These are phyloP conservation scores for Lodderomyces orthopsilosis DNA, from an alignment of 1,139 yeast species.

Conservation along the genomic window DNA sequence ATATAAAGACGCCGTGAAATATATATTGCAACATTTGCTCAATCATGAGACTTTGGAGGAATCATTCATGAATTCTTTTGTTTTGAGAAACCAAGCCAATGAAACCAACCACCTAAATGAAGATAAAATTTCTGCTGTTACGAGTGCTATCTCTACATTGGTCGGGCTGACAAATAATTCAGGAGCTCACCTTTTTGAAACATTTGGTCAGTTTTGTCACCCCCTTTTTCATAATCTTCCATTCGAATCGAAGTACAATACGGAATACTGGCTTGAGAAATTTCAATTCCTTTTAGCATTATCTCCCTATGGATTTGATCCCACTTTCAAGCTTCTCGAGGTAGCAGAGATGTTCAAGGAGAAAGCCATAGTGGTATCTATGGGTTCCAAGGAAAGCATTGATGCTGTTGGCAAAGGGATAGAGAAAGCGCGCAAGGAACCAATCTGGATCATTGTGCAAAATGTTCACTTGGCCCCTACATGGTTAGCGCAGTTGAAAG, in stretches of 20 bases:
- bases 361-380: slow-evolving; percentile 49
- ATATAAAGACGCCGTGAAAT: slow-evolving; percentile 17
- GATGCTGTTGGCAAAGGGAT: slow-evolving; percentile 56
- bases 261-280: slow-evolving; percentile 21
- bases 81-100: too few relatives aligned
- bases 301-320: slow-evolving; percentile 65
- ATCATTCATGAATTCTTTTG: background rate
- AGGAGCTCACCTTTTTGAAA: slow-evolving; percentile 15
- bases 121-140: too few relatives aligned
- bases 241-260: slow-evolving; percentile 14
- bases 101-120: too few relatives aligned
- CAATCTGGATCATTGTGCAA: slow-evolving; percentile 72
- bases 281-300: slow-evolving; percentile 50
- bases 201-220: slow-evolving; percentile 11
- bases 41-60: background rate
- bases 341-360: slow-evolving; percentile 31
- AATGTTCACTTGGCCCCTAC: slow-evolving; percentile 69
- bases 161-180: slow-evolving; percentile 8
- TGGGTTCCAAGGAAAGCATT: slow-evolving; percentile 75
- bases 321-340: slow-evolving; percentile 52
- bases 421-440: slow-evolving; percentile 40
- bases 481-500: slow-evolving; percentile 60
- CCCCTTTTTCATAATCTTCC: slow-evolving; percentile 9
- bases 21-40: slow-evolving; percentile 3
- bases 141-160: background rate